Evolutionary conservation across 768 basidiomycete genomes (phyloP), one percentile per base, ranked within the genome.

Genomic region (Russula sp.): DNA sequence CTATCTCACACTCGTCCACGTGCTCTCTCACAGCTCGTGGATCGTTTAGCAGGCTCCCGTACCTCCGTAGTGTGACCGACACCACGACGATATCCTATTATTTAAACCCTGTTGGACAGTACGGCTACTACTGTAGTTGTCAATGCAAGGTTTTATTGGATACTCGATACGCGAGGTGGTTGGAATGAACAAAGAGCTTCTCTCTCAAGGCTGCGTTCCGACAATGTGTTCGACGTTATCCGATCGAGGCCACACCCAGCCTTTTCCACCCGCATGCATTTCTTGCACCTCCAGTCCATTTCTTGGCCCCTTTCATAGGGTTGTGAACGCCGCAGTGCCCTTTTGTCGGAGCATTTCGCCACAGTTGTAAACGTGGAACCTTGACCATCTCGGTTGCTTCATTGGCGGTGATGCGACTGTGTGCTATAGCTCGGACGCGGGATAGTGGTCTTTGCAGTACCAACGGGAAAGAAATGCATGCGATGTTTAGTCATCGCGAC

Each of bases 401-500:
- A 69, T 79, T 75, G 24, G 85, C 67, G 13, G 83, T 80, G 65
- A 87, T 75, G 11, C 85, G 83, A 10, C 83, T 85, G 70, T 36
- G 64, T n/a, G 24, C 40, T 14, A 13, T 9, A 18, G 5, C 3
- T 5, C 28, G 14, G 36, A 11, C 20, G 14, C 36, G 5, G 30
- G 22, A n/a, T 13, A 50, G 52, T n/a, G 28, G 44, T 34, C 5
- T 22, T 22, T 11, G 18, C 50, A 1, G 46, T 10, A n/a, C 5
- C 24, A 49, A 24, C 0, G 14, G 30, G 44, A 20, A 38, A 13
- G 34, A 46, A 24, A 76, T 83, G 73, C 72, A 85, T 83, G 80
- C 65, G 0, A 84, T 84, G 64, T 86, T 9, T 67, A 44, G 76
- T 75, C 85, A 87, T 85, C 22, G 78, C 81, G 26, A 79, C 69